Evolutionary conservation across 768 basidiomycete species (phyloP), one percentile per base, ranked within the genome.

Genomic region (Chalciporus pseudorubinellus): DNA sequence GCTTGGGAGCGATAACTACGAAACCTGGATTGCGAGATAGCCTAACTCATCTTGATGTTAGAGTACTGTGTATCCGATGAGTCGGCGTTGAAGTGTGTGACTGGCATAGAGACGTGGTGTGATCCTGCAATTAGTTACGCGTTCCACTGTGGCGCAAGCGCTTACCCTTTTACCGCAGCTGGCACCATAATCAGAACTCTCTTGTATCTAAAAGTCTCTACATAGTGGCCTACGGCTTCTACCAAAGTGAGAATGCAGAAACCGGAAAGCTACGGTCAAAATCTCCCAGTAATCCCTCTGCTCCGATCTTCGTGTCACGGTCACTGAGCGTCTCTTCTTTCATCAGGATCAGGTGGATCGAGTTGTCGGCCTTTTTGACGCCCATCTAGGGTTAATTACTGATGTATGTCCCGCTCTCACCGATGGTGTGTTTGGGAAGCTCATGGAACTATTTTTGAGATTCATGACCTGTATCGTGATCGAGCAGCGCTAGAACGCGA

Each of bases 401-500:
- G 87, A 89, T 74, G 87, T 88, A 66, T 63, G 83, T 57, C 14
- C 18, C 31, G 20, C 31, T 43, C 39, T 42, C 44, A 33, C 24
- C 16, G 29, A 11, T 31, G 36, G 24, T 16, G n/a, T 38, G 13
- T 22, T 48, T 38, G 24, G 24, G 36, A 53, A 31, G 28, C 28
- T 45, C 16, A 56, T 12, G n/a, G 12, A 44, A 51, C 40, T 5
- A 48, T 46, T 46, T 3, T 41, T 39, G 54, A 92, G 90, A 79
- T 88, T 47, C 81, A 86, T 51, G 89, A 92, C 40, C 59, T 92
- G 44, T 85, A 89, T 62, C 73, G 74, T 39, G 85, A 85, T 45
- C 79, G 84, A 40, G 82, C 73, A 10, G 77, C 74, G 7, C 71
- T 92, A 11, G 91, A 93, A 67, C 81, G 85, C 46, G 90, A 93